Evolutionary conservation across 2,329 filamentous ascomycete genomes (phyloP).

Genomic region (Monilinia polystroma): DNA sequence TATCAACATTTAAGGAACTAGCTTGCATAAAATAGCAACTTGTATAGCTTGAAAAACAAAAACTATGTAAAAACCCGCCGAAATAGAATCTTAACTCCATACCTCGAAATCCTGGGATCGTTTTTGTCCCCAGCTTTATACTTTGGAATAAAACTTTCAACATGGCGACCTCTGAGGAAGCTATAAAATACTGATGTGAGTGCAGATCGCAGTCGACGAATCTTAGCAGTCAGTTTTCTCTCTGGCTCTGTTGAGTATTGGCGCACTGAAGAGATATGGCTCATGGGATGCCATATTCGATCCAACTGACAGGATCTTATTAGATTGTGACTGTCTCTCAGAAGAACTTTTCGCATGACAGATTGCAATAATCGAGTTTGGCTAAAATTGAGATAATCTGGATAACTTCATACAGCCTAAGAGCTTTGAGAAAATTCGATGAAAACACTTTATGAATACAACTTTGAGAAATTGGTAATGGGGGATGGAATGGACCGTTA

Average conservation of each 20-base stretch:
- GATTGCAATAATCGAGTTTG: not conserved
- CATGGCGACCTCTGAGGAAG: not conserved
- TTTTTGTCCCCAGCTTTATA: not conserved
- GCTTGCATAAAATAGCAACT: not conserved
- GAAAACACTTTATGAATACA: not conserved
- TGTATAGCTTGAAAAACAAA: not conserved
- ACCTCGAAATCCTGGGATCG: not conserved
- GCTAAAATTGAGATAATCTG: too few relatives aligned
- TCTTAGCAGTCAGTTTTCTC: not conserved
- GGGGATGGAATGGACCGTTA: not conserved
- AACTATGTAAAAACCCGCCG: not conserved
- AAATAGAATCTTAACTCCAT: conserved; percentile 1
- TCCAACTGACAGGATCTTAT: not conserved
- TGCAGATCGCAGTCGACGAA: too few relatives aligned
- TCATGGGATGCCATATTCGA: not conserved
- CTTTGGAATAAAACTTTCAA: not conserved
- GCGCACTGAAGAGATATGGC: not conserved
- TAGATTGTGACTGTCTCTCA: not conserved
- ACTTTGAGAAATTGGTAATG: not conserved
- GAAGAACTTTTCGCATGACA: conserved; percentile 3
- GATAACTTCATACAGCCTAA: not conserved
- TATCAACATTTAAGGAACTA: conserved; percentile 2
- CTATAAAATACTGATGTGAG: not conserved
- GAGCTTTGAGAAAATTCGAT: not conserved
- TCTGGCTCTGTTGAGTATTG: not conserved